phyloP scores from a whole-genome alignment of 305 asterid genomes.

The Lippia alba region DNA sequence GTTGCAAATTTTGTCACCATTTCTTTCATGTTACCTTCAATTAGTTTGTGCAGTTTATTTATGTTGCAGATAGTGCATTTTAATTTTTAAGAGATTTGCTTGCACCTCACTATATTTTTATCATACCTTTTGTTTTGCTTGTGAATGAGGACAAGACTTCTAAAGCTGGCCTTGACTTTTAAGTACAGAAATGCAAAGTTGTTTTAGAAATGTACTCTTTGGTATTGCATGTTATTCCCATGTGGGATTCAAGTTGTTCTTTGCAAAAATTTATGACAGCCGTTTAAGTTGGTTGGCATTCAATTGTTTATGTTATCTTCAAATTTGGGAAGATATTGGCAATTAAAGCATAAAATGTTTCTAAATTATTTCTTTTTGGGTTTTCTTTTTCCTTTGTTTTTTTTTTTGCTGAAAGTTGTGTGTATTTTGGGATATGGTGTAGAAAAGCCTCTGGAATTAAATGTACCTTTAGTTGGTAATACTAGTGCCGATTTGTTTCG shows the following conservation, averaged over 20 bases:
- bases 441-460: too few species aligned
- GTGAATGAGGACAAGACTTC: neutral
- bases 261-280: neutral
- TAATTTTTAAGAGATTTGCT: neutral
- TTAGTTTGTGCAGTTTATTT: neutral
- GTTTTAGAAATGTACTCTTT: neutral
- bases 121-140: neutral
- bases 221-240: neutral
- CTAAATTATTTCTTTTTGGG: too few species aligned
- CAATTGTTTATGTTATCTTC: neutral
- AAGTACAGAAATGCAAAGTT: neutral
- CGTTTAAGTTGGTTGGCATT: neutral
- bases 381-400: too few species aligned
- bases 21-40: neutral
- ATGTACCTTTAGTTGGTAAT: too few species aligned
- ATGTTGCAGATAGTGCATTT: neutral
- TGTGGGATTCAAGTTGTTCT: neutral
- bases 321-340: too few species aligned
- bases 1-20: neutral
- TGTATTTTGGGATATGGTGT: too few species aligned
- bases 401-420: too few species aligned
- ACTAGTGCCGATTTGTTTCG: too few species aligned
- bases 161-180: slow-evolving; percentile 5
- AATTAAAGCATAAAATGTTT: too few species aligned
- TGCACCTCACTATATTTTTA: neutral